Evolutionary conservation across 768 basidiomycete genomes (phyloP), one percentile per base, ranked within the genome.

Genomic region (Podaxis rugospora): DNA sequence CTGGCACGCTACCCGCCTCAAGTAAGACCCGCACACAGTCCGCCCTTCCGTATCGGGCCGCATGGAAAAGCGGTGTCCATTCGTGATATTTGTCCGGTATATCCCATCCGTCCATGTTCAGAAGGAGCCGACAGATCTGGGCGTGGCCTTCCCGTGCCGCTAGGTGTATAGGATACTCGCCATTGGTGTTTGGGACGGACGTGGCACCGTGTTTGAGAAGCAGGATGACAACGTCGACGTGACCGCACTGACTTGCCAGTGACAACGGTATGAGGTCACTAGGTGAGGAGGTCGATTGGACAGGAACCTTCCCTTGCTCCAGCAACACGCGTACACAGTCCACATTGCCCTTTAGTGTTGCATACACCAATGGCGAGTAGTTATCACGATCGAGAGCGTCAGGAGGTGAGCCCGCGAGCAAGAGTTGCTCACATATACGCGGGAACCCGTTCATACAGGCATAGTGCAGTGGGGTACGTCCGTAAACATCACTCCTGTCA

Each of bases 41-140:
- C 16, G 80, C 74, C 64, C 87, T 89, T 1, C 95, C 95, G 63
- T 93, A 89, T 39, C 93, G 88, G 4, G 95, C 89, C 2, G 97
- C 94, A 72, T 98, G 95, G 69, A 95, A 94, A 47, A 98, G 80
- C 25, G 97, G 97, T 5, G 95, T 98, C 94, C 96, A 98, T 71
- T 97, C 93, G 69, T 96, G 91, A 73, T 96, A 98, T 74, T 95
- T 98, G 80, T 99, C 97, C 1, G 89, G 87, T 6, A 83, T 80
- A 72, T 93, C 93, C 86, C 88, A 93, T 40, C 87, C 93, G 52
- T 85, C 88, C 42, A 85, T 85, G 32, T 78, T 78, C 3, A 94
- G 76, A 36, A 99, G 83, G 5, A 93, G 73, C 61, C 75, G 80
- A 71, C 95, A 96, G 18, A 97, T 85, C n/a, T 87, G 84, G 6